Evolutionary conservation across 176 grass and related monocot species (phyloP).

Genomic region (Coix lacrymajobi): DNA sequence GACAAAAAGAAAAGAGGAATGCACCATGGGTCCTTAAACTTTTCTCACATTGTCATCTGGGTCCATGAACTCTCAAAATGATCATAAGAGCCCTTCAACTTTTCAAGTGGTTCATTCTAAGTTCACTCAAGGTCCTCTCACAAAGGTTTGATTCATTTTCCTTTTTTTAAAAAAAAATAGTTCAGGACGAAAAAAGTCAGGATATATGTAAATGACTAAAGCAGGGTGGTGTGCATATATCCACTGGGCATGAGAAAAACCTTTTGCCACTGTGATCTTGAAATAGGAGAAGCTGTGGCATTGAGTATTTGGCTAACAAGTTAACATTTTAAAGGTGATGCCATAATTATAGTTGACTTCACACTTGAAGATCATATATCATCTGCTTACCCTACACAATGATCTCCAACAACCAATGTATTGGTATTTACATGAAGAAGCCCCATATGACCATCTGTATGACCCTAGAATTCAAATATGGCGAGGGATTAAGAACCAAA

Average conservation of each 20-base stretch:
- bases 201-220: not conserved
- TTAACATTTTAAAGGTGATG: not conserved
- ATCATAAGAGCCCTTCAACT: no score
- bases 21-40: no score
- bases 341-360: not conserved
- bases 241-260: not conserved
- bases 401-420: constrained; percentile 85
- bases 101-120: no score
- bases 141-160: not conserved
- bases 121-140: not conserved
- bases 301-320: not conserved
- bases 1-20: not conserved
- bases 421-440: constrained; percentile 77
- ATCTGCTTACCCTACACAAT: constrained; percentile 91
- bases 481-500: not conserved
- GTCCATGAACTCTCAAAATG: no score
- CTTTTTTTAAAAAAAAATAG: not conserved
- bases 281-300: not conserved
- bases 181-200: not conserved
- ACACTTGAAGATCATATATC: not conserved
- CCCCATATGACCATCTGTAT: constrained; percentile 91
- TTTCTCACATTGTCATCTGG: no score
- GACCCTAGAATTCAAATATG: constrained; percentile 52
- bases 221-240: not conserved
- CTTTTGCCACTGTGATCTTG: not conserved